phyloP scores from a whole-genome alignment of 805 yeast species.

The Yarrowia phangngaensis region DNA sequence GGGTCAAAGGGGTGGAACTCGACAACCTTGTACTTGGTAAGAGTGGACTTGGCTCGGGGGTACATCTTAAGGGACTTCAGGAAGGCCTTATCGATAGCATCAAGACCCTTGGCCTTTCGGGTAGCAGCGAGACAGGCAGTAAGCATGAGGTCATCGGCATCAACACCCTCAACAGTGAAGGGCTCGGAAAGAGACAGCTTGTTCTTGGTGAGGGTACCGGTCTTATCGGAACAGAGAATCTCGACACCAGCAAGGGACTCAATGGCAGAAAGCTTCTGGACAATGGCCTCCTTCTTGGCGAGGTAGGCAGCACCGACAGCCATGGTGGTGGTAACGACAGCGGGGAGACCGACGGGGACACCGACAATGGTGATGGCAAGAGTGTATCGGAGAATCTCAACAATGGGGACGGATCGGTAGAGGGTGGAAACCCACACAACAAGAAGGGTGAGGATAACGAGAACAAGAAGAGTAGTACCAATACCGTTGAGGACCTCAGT shows the following conservation, averaged over 20 bases:
- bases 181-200: constrained; percentile 94
- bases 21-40: constrained; percentile 88
- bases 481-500: constrained; percentile 97
- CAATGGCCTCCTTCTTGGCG: constrained; percentile 96
- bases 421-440: constrained; percentile 90
- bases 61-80: constrained; percentile 79
- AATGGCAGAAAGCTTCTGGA: constrained; percentile 92
- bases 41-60: constrained; percentile 90
- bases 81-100: constrained; percentile 96
- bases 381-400: constrained; percentile 83
- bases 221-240: constrained; percentile 95
- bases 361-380: constrained; percentile 94
- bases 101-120: constrained; percentile 96
- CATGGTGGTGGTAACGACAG: constrained; percentile 97
- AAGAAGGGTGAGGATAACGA: constrained; percentile 81
- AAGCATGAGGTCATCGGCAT: constrained; percentile 91
- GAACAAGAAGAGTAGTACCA: constrained; percentile 85
- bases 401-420: constrained; percentile 88
- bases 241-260: constrained; percentile 98
- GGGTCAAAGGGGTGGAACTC: constrained; percentile 98
- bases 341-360: constrained; percentile 98
- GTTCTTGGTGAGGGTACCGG: constrained; percentile 97
- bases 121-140: constrained; percentile 98
- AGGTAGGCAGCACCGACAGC: constrained; percentile 99
- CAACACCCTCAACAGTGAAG: constrained; percentile 96